Base-by-base conservation (phyloP, 441 rosid genomes). In the Eugenia klotzschiana region DNA sequence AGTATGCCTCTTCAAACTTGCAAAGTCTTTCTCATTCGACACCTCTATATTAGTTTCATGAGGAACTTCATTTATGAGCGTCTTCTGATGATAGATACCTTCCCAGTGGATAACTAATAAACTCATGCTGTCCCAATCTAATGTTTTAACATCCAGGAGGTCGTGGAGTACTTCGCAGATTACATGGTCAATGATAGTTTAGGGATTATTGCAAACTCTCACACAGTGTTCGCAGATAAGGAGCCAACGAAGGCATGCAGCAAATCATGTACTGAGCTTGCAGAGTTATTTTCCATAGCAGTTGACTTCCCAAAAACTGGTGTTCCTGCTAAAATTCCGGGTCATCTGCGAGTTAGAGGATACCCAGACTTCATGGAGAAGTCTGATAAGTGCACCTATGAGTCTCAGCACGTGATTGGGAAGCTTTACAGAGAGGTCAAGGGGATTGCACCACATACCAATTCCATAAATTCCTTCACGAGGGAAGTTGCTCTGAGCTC, bases 261-360 rank as follows among this genome's bases (percentile, higher is more conserved):
- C 52, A 22, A 7, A 13, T 11, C 79, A 3, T 84, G 87, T 52
- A 25, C 52, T 3, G 18, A 80, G 43, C 85, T 87, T 2, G 84
- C 87, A 12, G 18, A 43, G 29, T 49, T 84, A 80, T 81, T 56
- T 46, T 84, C 85, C 22, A 18, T 41, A 8, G 88, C 88, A 11
- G 82, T 84, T 13, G 87, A 84, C 57, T 84, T 87, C 83, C 60
- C 88, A 15, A 84, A 80, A 87, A 87, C 87, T 23, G 87, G 88
- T 29, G 87, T 84, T 22, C 57, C 83, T 23, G 87, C 82, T 9
- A 53, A 80, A 26, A 74, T 87, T 33, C 85, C 82, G 1, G 1
- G 10, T 6, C 27, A 29, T 40, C 69, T 82, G 46, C 82, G 80
- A 6, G 88, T 72, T 26, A 51, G 57, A 16, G 37, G 58, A 46